phyloP scores from a whole-genome alignment of 306 rosid genomes.

The Inga leiocalycina region DNA sequence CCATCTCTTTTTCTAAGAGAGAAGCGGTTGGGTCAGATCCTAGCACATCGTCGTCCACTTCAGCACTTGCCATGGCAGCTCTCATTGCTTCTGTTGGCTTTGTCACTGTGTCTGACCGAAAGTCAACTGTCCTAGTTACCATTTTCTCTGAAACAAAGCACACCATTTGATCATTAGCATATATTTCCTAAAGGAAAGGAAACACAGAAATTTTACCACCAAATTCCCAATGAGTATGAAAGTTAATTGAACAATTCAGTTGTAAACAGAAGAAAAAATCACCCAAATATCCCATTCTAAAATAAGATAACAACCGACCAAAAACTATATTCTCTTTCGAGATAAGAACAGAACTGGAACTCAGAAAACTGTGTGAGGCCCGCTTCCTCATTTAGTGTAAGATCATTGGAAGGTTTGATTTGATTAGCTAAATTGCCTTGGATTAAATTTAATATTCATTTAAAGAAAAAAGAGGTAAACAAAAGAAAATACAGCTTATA shows the following conservation, averaged over 20 bases:
- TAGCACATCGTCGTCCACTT: slow-evolving; percentile 84
- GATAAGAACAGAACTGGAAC: not conserved
- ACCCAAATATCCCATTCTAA: slow-evolving; percentile 13
- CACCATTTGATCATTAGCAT: not conserved
- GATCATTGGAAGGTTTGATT: slow-evolving; percentile 1
- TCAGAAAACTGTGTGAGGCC: not conserved
- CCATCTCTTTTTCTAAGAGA: slow-evolving; percentile 73
- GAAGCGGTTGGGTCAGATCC: slow-evolving; percentile 74
- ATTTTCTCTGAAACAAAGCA: slow-evolving; percentile 52
- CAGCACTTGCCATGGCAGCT: slow-evolving; percentile 88
- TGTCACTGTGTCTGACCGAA: slow-evolving; percentile 89
- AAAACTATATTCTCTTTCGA: not conserved
- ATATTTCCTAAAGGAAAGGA: not conserved
- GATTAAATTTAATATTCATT: not conserved
- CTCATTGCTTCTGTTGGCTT: slow-evolving; percentile 84
- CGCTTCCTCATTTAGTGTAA: not conserved
- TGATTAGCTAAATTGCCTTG: not conserved
- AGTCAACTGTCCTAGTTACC: slow-evolving; percentile 75
- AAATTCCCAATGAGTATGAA: slow-evolving; percentile 24
- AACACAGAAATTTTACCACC: not conserved
- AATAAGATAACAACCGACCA: not conserved
- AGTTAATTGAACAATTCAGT: slow-evolving; percentile 25
- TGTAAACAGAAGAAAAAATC: not conserved
- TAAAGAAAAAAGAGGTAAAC: not conserved
- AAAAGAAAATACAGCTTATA: not conserved